Conservation (phyloP, 805 yeast species). For the Candida methanosorbosa region DNA sequence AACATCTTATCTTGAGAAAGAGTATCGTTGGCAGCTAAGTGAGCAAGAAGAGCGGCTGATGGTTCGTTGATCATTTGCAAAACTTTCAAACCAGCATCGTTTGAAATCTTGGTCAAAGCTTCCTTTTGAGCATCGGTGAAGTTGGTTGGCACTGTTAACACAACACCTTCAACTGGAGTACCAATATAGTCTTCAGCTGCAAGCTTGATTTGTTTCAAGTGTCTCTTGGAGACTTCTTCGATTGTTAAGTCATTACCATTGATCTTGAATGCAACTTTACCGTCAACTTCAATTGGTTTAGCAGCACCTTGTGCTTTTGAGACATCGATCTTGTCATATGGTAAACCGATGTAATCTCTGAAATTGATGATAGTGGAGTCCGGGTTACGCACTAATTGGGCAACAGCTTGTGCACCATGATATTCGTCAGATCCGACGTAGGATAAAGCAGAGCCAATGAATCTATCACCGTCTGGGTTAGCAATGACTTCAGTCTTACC, state of each 20-base stretch:
- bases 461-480: conserved; percentile 97
- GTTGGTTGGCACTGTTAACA: conserved; percentile 85
- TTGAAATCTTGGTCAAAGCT: conserved; percentile 52
- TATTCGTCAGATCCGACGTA: conserved; percentile 93
- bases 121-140: conserved; percentile 67
- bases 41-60: conserved; percentile 82
- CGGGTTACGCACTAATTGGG: conserved; percentile 88
- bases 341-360: conserved; percentile 84
- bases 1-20: conserved; percentile 59
- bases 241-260: conserved; percentile 53
- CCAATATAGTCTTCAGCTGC: conserved; percentile 96
- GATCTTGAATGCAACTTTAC: conserved; percentile 62
- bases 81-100: conserved; percentile 67
- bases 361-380: conserved; percentile 79
- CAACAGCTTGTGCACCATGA: conserved; percentile 94
- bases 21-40: conserved; percentile 44
- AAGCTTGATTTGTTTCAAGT: conserved; percentile 65
- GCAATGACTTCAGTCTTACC: conserved; percentile 97
- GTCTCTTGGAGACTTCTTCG: conserved; percentile 76
- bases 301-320: conserved; percentile 59
- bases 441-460: conserved; percentile 86
- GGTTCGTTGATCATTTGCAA: conserved; percentile 90
- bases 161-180: conserved; percentile 68
- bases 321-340: conserved; percentile 61
- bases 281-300: conserved; percentile 52